Conservation (phyloP, 345 rosid genomes). For the Firmiana major region DNA sequence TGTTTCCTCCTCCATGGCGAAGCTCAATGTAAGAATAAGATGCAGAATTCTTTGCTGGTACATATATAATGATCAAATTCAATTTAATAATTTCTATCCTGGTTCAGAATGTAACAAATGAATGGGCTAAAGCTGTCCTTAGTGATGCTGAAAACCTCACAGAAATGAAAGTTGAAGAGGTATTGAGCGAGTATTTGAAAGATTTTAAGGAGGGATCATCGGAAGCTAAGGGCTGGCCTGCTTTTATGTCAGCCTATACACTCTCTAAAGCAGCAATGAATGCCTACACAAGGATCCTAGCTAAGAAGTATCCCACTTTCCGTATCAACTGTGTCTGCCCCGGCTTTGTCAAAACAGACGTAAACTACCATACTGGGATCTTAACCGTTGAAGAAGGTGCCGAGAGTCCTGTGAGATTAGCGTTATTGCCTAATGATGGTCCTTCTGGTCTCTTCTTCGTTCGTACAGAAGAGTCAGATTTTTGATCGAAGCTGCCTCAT, state of each 20-base stretch:
- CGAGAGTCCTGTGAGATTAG: slow-evolving; percentile 8
- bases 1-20: neutral
- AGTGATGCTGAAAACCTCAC: slow-evolving; percentile 25
- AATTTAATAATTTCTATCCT: neutral
- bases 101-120: slow-evolving; percentile 23
- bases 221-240: slow-evolving; percentile 29
- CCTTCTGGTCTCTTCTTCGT: slow-evolving; percentile 26
- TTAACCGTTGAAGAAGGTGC: slow-evolving; percentile 15
- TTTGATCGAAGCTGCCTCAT: slow-evolving; percentile 7
- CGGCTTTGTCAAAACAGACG: slow-evolving; percentile 31
- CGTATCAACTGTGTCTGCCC: slow-evolving; percentile 28
- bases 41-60: too few relatives aligned
- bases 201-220: slow-evolving; percentile 29
- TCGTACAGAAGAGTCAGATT: slow-evolving; percentile 3
- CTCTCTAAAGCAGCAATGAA: slow-evolving; percentile 30
- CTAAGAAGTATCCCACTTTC: slow-evolving; percentile 19
- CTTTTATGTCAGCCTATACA: slow-evolving; percentile 13
- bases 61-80: neutral
- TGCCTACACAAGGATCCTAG: slow-evolving; percentile 31
- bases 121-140: slow-evolving; percentile 27
- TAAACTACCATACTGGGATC: slow-evolving; percentile 4
- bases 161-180: slow-evolving; percentile 30
- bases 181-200: slow-evolving; percentile 22
- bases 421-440: slow-evolving; percentile 20
- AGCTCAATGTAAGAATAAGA: neutral